Evolutionary conservation across 1,284 basidiomycete genomes (phyloP), one percentile per base, ranked within the genome.

Genomic region (Sphagnurus paluster): DNA sequence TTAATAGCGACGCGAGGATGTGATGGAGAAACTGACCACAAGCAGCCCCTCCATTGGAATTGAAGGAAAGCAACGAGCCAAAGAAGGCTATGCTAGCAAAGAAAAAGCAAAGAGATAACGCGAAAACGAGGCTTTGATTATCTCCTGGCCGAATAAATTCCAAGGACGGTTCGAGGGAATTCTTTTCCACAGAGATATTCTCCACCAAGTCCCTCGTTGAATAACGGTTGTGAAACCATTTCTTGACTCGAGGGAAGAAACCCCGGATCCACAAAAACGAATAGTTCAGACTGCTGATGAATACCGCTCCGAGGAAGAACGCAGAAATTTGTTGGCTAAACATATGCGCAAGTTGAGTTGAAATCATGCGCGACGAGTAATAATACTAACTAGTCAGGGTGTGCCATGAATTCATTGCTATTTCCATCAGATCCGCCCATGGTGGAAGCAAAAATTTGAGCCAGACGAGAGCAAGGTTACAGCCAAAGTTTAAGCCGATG

Each of bases 281-380:
- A 53, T 68, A 65, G 14, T 66, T 63, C 7, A 76, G 39, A 48
- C 75, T 71, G 52, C 65, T 64, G 38, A 76, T 63, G 54, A 78
- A 77, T 4, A 75, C 72, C 61, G 72, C 72, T 38, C 77, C 78
- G 13, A 78, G 64, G 42, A 76, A 74, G 57, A 80, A 80, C 5
- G 69, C 59, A 20, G 59, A 45, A 10, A 75, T 62, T 30, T 71
- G 63, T 38, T 66, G 72, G 56, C 77, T 79, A 37, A 14, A 30
- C 14, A 17, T 10, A 32, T 23, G n/a, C 11, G 13, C n/a, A 7
- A 28, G 25, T 13, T 17, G 1, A 37, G 28, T 26, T 10, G 5
- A 23, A 23, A 16, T 10, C 16, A 39, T 11, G 13, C 9, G 10
- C 1, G 7, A 26, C 2, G 8, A 21, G 13, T 11, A 14, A 11